Percentiles rank a stretch among this genome's conserved stretches.
Conservation (phyloP, 1,284 basidiomycete species). For the Cryptococcus sp. region DNA sequence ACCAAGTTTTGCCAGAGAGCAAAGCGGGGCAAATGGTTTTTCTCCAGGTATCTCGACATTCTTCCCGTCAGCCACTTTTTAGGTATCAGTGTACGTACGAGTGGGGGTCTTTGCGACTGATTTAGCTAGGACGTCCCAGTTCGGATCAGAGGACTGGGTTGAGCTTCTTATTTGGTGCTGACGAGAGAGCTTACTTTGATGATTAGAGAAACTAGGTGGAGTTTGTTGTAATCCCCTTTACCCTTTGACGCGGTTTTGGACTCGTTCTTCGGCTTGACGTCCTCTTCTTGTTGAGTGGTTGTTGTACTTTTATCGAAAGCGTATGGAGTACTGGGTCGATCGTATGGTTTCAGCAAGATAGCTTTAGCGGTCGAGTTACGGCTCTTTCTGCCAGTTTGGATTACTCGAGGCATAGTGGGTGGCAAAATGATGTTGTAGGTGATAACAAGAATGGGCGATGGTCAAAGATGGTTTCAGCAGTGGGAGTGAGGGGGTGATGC, state of each 20-base stretch:
- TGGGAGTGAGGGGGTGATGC: too few species aligned
- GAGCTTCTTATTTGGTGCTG: slow-evolving; percentile 3
- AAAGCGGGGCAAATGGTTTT: slow-evolving; percentile 25
- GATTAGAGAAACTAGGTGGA: slow-evolving; percentile 8
- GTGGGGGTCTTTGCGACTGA: too few species aligned
- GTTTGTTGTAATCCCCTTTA: slow-evolving; percentile 7
- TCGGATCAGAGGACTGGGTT: too few species aligned
- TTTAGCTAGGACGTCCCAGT: too few species aligned
- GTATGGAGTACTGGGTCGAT: too few species aligned
- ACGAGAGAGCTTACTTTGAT: slow-evolving; percentile 12
- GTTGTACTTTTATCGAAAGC: neutral
- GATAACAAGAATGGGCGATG: too few species aligned
- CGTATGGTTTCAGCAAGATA: neutral
- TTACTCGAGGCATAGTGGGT: too few species aligned
- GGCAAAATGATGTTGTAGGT: too few species aligned
- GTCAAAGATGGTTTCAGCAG: too few species aligned
- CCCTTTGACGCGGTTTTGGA: neutral
- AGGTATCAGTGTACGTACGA: too few species aligned
- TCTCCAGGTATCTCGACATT: slow-evolving; percentile 35
- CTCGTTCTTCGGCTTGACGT: neutral
- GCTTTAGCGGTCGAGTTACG: neutral
- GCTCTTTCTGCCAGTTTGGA: neutral
- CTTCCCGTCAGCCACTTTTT: slow-evolving; percentile 3
- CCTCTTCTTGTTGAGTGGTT: neutral
- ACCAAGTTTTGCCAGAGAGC: slow-evolving; percentile 21